Evolutionary conservation across 305 asterid species (phyloP), one percentile per base, ranked within the genome.

Genomic region (Nicotiana rustica): DNA sequence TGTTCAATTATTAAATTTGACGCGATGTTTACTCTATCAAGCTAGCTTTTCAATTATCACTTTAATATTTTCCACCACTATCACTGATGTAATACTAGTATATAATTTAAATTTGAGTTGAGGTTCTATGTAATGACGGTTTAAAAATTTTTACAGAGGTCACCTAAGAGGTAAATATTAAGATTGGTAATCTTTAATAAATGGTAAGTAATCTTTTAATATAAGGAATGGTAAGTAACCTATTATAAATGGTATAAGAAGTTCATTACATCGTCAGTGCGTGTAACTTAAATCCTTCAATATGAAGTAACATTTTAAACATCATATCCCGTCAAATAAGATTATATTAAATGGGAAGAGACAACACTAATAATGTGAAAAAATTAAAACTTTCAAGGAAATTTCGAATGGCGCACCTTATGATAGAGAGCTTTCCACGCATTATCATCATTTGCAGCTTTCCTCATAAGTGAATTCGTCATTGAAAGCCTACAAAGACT

Each of bases 391-490:
- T 21, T 61, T 0, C 41, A 33, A 57, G 18, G 18, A 17, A 38
- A 31, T 6, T 18, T 19, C 38, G 6, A 49, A 59, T 62, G 69
- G 44, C 38, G 52, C 62, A 96, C 99, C 98, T 96, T 96, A 79
- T 88, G 98, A 86, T 94, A 96, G 47, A 96, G 93, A 61, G 97
- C 93, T 89, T 94, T 96, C 99, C 99, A 96, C 2, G 98, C 98
- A 78, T 90, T 94, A 77, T 94, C 99, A 82, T 96, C 99, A 85
- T 96, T 96, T 10, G 99, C 99, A 80, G 98, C 98, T 86, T 87
- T 91, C 14, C 99, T 84, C 99, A 96, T 96, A 55, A 90, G 94
- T 0, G 99, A 94, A 90, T 94, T 96, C 4, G 99, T 96, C 98
- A 94, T 96, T 0, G 99, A 94, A 82, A 96, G 96, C 56, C 98